A percentile compares a stretch with the other conserved stretches of the same genome.
These are phyloP conservation scores for Kokia cookei DNA, from an alignment of 441 rosid genomes.

Conservation along the genomic window DNA sequence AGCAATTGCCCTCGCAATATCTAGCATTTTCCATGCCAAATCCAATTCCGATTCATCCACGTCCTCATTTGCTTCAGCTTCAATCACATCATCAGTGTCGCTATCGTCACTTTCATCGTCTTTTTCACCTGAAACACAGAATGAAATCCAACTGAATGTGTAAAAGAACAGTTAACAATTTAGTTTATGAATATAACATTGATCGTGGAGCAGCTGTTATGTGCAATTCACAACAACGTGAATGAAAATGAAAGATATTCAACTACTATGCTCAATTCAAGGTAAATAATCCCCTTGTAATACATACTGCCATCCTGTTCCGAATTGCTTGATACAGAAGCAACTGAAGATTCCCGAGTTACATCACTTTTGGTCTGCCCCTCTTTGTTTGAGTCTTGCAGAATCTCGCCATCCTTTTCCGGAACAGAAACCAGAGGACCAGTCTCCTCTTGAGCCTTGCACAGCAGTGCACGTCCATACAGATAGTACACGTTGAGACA, in stretches of 20 bases:
- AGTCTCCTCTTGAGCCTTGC: slow-evolving; percentile 86
- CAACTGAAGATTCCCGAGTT: slow-evolving; percentile 41
- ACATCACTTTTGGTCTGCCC: slow-evolving; percentile 30
- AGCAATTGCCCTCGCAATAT: slow-evolving; percentile 82
- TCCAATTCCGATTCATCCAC: slow-evolving; percentile 71
- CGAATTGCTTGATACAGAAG: slow-evolving; percentile 39
- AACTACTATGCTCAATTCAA: neutral
- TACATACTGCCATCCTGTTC: slow-evolving; percentile 38
- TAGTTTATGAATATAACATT: neutral
- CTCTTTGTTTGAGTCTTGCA: slow-evolving; percentile 35
- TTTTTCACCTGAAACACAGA: slow-evolving; percentile 18
- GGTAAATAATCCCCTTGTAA: neutral
- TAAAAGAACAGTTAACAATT: neutral
- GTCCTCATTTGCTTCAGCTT: slow-evolving; percentile 77
- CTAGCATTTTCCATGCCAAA: slow-evolving; percentile 94
- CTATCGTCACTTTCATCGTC: slow-evolving; percentile 41
- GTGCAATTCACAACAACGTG: neutral
- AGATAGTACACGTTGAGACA: slow-evolving; percentile 64
- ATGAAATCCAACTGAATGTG: neutral
- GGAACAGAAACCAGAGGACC: slow-evolving; percentile 78
- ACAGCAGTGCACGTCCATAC: slow-evolving; percentile 71
- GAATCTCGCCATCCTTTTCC: slow-evolving; percentile 47
- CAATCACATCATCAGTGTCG: slow-evolving; percentile 53
- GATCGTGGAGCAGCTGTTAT: neutral
- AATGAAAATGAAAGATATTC: neutral